Percentiles rank a stretch among this genome's conserved stretches.
Evolutionary conservation across 176 grass and related monocot species (phyloP).

Genomic region (Carex littledalei): DNA sequence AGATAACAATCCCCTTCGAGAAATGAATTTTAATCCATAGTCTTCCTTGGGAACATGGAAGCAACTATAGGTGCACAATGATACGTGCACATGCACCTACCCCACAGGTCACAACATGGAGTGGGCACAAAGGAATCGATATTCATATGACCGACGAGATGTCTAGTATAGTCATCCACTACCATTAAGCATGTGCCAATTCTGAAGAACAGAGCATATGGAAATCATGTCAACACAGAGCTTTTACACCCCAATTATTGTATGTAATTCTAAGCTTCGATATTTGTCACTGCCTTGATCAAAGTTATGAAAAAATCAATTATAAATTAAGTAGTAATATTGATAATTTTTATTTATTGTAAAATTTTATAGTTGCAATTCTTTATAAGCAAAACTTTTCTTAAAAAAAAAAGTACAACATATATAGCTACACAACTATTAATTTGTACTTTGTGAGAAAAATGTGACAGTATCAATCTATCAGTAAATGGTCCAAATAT

Average conservation of each 20-base stretch:
- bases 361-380: neutral
- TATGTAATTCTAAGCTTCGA: neutral
- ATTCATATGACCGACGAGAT: neutral
- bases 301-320: neutral
- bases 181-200: conserved; percentile 9
- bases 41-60: neutral
- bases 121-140: neutral
- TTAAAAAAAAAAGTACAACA: neutral
- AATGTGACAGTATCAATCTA: neutral
- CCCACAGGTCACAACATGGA: neutral
- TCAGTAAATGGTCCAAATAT: neutral
- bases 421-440: neutral
- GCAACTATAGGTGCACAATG: neutral
- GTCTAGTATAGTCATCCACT: neutral
- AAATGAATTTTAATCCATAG: neutral
- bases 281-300: neutral
- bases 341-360: neutral
- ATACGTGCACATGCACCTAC: conserved; percentile 7
- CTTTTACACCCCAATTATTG: neutral
- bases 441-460: neutral
- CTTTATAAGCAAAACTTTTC: neutral
- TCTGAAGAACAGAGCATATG: neutral
- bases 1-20: neutral
- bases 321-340: neutral
- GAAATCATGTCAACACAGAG: neutral